These are phyloP conservation scores for Rhodotorula sp. DNA, from an alignment of 1,284 basidiomycete genomes.

Conservation along the genomic window DNA sequence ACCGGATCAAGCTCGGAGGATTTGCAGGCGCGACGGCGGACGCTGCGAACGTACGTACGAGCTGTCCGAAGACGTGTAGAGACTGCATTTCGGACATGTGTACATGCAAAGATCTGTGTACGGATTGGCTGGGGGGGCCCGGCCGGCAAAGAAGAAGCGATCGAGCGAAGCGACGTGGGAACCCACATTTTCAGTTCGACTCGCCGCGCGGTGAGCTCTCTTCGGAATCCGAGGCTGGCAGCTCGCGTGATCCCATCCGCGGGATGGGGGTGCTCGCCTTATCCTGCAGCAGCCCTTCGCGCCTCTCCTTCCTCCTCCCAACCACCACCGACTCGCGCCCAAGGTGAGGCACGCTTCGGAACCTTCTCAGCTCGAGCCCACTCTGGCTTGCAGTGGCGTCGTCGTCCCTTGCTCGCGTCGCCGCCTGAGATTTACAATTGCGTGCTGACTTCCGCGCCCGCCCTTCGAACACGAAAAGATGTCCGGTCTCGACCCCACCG, in stretches of 20 bases:
- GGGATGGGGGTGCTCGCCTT: not conserved
- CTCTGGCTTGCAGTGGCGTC: not conserved
- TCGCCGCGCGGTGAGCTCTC: slow-evolving; percentile 1
- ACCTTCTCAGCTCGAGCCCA: not conserved
- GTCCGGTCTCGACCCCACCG: slow-evolving; percentile 22
- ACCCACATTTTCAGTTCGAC: not conserved
- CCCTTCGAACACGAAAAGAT: not conserved
- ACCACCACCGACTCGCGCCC: not conserved
- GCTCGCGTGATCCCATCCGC: not conserved
- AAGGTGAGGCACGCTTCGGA: not conserved
- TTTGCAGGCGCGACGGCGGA: no score
- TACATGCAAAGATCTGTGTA: no score
- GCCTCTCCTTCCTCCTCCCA: not conserved
- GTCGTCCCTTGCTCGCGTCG: not conserved
- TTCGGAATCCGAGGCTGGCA: not conserved
- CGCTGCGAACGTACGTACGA: no score
- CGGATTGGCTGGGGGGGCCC: no score
- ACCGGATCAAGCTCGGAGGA: no score
- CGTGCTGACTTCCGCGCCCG: not conserved
- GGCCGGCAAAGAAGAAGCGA: no score
- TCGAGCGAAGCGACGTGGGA: no score
- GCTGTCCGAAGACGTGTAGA: no score
- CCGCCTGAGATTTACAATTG: not conserved
- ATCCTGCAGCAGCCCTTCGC: not conserved
- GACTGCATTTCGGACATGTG: no score